A percentile compares a stretch with the other conserved stretches of the same genome.
These are phyloP conservation scores for Sanghuangporus sanghuang DNA, from an alignment of 1,284 basidiomycete genomes.

Conservation along the genomic window DNA sequence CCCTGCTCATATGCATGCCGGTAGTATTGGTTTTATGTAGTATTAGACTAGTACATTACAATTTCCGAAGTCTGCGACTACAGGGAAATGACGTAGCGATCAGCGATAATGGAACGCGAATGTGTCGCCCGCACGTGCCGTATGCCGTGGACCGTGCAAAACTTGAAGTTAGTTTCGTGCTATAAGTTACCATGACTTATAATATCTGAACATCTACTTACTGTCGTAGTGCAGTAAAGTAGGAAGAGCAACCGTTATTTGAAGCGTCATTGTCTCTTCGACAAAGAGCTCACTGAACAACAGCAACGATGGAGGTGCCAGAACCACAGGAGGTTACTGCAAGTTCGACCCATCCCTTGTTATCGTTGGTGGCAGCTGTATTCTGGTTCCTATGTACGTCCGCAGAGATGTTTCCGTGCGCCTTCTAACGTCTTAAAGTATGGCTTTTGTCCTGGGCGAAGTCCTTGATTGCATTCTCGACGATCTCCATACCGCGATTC, in stretches of 20 bases:
- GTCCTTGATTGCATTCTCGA: conserved; percentile 66
- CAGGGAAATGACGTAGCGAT: not conserved
- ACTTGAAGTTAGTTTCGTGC: no score
- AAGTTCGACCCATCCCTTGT: conserved; percentile 46
- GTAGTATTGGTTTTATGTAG: conserved; percentile 2
- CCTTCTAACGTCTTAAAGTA: conserved; percentile 39
- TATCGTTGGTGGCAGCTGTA: conserved; percentile 74
- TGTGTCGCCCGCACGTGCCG: not conserved
- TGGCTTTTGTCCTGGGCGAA: conserved; percentile 78
- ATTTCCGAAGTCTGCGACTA: not conserved
- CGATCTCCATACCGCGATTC: conserved; percentile 74
- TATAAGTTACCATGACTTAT: no score
- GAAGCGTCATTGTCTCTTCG: no score
- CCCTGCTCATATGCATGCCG: not conserved
- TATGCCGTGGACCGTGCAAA: not conserved
- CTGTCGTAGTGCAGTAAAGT: no score
- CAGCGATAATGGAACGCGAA: not conserved
- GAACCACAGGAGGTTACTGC: not conserved
- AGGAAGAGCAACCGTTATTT: no score
- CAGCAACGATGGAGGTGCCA: not conserved
- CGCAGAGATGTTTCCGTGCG: conserved; percentile 9
- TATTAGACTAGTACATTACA: not conserved
- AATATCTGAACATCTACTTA: no score
- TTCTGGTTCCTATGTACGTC: conserved; percentile 77
- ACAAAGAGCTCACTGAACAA: no score